These are phyloP conservation scores for Starmera dryadoides DNA, from an alignment of 805 yeast genomes.

Conservation along the genomic window DNA sequence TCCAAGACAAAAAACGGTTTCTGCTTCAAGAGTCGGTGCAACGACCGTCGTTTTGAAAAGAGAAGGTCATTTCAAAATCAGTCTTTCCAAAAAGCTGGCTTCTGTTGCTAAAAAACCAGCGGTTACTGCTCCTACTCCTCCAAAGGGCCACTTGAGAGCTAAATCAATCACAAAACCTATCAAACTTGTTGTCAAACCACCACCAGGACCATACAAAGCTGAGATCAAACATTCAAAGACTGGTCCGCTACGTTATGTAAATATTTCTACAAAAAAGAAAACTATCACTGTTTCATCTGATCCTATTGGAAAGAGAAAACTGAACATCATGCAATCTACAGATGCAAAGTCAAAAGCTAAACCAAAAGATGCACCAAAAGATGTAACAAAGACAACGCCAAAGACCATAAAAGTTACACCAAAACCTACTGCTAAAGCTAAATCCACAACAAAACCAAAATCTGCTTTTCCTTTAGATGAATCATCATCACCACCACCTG, in stretches of 20 bases:
- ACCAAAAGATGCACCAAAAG: not conserved
- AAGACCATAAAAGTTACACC: not conserved
- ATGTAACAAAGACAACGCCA: no score
- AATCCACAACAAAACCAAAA: not conserved
- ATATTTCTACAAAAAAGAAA: conserved; percentile 27
- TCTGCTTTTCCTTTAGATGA: not conserved
- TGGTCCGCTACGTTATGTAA: conserved; percentile 35
- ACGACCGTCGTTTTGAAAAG: conserved; percentile 54
- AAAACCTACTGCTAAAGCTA: not conserved
- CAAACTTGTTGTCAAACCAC: not conserved
- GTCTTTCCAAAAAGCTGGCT: conserved; percentile 9
- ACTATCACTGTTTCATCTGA: conserved; percentile 33
- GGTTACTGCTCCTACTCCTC: not conserved
- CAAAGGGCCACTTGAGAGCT: not conserved
- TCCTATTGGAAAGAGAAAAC: conserved; percentile 25
- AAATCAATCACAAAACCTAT: conserved; percentile 4
- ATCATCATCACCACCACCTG: not conserved
- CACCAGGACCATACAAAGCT: conserved; percentile 9
- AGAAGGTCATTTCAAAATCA: conserved; percentile 29
- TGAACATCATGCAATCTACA: not conserved
- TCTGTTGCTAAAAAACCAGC: not conserved
- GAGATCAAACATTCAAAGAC: conserved; percentile 12
- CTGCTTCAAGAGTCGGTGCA: conserved; percentile 45
- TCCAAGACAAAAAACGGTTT: conserved; percentile 64
- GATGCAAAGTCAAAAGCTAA: not conserved